phyloP scores from a whole-genome alignment of 257 asterid genomes.

The Ocimum tenuiflorum region DNA sequence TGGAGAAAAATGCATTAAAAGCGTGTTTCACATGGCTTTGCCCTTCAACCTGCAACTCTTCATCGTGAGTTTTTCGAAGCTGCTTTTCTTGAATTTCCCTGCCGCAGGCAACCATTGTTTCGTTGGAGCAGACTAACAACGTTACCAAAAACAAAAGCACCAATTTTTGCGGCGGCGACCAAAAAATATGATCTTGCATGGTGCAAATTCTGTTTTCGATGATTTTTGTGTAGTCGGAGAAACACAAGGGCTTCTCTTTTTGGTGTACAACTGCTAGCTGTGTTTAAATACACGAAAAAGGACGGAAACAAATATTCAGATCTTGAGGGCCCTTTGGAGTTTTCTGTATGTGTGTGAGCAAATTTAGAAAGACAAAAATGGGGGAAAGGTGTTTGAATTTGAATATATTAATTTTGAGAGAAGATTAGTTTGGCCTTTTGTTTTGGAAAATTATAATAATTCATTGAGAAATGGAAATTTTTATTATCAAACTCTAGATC shows the following conservation, averaged over 20 bases:
- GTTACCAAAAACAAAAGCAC: slow-evolving; percentile 14
- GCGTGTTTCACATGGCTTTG: too few relatives aligned
- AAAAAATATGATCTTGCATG: slow-evolving; percentile 1
- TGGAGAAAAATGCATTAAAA: slow-evolving; percentile 24
- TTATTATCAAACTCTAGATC: too few relatives aligned
- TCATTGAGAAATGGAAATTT: too few relatives aligned
- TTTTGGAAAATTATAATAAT: too few relatives aligned
- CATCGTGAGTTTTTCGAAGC: not conserved
- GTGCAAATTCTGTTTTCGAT: not conserved
- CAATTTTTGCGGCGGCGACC: not conserved
- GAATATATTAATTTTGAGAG: not conserved
- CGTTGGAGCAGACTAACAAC: slow-evolving; percentile 11
- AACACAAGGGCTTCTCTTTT: slow-evolving; percentile 1
- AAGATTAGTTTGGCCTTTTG: too few relatives aligned
- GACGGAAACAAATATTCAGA: slow-evolving; percentile 11
- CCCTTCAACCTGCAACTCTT: not conserved
- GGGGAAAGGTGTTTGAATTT: not conserved
- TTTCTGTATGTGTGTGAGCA: not conserved
- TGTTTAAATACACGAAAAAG: slow-evolving; percentile 9
- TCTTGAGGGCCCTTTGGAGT: slow-evolving; percentile 24
- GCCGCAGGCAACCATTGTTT: not conserved
- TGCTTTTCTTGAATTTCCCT: not conserved
- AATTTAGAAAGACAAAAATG: not conserved
- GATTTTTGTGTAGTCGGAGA: not conserved
- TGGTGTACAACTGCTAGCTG: not conserved